Evolutionary conservation across 2,329 filamentous ascomycete species (phyloP), one percentile per base, ranked within the genome.

Genomic region (Colletotrichum gigasporum): DNA sequence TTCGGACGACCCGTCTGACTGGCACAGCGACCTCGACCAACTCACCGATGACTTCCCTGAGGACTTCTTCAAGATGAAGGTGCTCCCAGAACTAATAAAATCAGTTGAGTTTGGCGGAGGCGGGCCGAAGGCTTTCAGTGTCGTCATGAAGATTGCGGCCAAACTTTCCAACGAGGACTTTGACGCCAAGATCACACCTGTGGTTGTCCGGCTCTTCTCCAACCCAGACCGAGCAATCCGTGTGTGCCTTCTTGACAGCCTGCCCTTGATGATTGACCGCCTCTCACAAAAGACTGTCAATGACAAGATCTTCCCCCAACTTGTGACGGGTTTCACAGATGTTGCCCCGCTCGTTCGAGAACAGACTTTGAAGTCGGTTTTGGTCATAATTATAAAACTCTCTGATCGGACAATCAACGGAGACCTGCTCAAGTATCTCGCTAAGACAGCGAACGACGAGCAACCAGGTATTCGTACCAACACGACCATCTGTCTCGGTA

Each of bases 41-140:
- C 85, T 97, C 5, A 91, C 93, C 0, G 93, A 97, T 69, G 94
- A 99, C 76, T 97, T 98, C 66, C 96, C 96, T 0, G 95, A 97
- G 73, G 96, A 98, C 64, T 99, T 97, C 76, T 97, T 98, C 83
- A 97, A 96, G 75, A 92, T 97, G 85, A 99, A 98, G 73, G 89
- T 99, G 3, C 83, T 99, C 8, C 96, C 96, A 0, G 96, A 99
- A 74, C 82, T 99, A 28, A 85, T 99, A n/a, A 99, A 98, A 74
- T 97, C 94, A 0, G 94, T 98, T n/a, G 96, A 99, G 73, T 99
- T 97, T 76, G 96, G 96, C 7, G 96, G 95, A 10, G 96, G 96
- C 26, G 96, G 96, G 0, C 92, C 95, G 0, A 96, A 97, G 73
- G 94, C 97, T 0, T 92, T 99, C 64, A 81, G 85, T 1, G 89